Evolutionary conservation across 257 asterid genomes (phyloP), one percentile per base, ranked within the genome.

Genomic region (Apocynum venetum): DNA sequence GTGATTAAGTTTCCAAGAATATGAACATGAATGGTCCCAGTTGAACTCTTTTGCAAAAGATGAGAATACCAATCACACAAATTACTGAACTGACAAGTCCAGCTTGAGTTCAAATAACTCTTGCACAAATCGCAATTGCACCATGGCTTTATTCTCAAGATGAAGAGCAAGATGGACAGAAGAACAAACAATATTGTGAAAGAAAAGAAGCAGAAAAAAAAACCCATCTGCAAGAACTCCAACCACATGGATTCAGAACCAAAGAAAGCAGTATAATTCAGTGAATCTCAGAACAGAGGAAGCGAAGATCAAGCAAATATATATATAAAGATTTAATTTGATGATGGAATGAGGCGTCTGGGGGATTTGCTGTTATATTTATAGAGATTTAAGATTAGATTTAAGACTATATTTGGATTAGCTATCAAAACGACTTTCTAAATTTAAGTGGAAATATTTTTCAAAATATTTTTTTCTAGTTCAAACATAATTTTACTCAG

Each of bases 11-110:
- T 93, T 9, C 87, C 85, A 31, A 90, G 91, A 3, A 92, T 92
- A 55, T 92, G 98, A 12, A 94, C 80, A 17, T 88, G 94, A 13
- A 92, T 89, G 0, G 97, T 90, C 35, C 95, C 95, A 3, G 90
- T 87, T 0, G 93, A 82, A 3, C 93, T 88, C 5, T 85, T 81
- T 0, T 86, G 80, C 0, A 94, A 89, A 2, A 94, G 93, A 78
- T 90, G 87, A 17, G 97, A 49, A 81, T 93, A 91, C 98, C 98
- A 93, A 63, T 93, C 98, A 78, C 95, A 85, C 0, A 91, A 85
- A 84, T 89, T 93, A 81, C 84, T 77, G 84, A 79, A 88, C 79
- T 87, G 79, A 3, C 56, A 8, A 4, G 89, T 6, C 98, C 98
- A 93, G 49, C 82, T 80, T 0, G 93, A 86, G 43, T 84, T 87